These are phyloP conservation scores for Triticum dicoccoides DNA, from an alignment of 176 grass and related monocot genomes.

Conservation along the genomic window DNA sequence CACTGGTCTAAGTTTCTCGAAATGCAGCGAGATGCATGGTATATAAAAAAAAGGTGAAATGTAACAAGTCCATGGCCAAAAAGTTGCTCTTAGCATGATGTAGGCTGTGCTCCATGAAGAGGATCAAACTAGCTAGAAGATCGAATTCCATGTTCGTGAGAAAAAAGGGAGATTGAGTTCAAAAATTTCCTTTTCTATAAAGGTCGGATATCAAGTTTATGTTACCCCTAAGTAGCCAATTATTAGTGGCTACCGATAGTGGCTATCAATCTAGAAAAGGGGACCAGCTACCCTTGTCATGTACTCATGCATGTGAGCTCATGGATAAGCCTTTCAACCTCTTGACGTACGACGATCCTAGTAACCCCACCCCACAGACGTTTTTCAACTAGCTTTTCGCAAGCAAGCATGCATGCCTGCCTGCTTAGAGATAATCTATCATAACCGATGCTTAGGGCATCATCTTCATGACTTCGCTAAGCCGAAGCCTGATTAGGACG, in stretches of 20 bases:
- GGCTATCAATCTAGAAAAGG: slow-evolving; percentile 26
- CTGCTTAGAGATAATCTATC: slow-evolving; percentile 35
- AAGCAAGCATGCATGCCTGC: slow-evolving; percentile 8
- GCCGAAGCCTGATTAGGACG: slow-evolving; percentile 25
- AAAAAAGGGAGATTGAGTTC: too few species aligned
- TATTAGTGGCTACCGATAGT: neutral
- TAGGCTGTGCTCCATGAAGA: too few species aligned
- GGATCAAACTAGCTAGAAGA: too few species aligned
- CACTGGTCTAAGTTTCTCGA: too few species aligned
- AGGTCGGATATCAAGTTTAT: neutral
- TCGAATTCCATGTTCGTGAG: too few species aligned
- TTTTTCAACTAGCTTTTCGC: slow-evolving; percentile 18
- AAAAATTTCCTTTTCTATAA: too few species aligned
- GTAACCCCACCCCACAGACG: neutral
- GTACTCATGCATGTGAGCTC: neutral
- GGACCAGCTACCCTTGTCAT: neutral
- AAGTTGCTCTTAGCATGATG: too few species aligned
- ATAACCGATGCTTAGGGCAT: slow-evolving; percentile 15
- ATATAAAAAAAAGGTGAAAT: too few species aligned
- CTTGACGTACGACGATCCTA: slow-evolving; percentile 14
- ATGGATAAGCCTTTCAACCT: slow-evolving; percentile 19
- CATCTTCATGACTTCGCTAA: slow-evolving; percentile 20
- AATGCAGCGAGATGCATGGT: too few species aligned
- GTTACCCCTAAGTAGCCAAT: neutral
- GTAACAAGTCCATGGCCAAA: too few species aligned